These are phyloP conservation scores for Pythium sukuiense DNA, from an alignment of 352 stramenopile species.

Conservation along the genomic window DNA sequence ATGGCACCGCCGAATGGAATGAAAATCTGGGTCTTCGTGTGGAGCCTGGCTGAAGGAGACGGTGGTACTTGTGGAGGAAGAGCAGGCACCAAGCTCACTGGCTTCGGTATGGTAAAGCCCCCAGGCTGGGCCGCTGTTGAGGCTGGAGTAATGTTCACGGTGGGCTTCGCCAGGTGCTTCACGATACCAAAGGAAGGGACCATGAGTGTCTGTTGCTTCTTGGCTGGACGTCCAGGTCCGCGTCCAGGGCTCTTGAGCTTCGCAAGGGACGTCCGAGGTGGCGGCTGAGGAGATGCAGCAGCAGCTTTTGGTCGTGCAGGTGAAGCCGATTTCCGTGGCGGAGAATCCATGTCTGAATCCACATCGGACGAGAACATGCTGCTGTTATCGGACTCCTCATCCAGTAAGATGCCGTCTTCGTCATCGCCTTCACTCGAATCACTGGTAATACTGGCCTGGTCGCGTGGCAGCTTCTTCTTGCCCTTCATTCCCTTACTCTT, in stretches of 20 bases:
- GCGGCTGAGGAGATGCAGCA: neutral
- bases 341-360: constrained; percentile 19
- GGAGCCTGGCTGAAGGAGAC: neutral
- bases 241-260: constrained; percentile 20
- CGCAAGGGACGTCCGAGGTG: constrained; percentile 1
- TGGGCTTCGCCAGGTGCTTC: constrained; percentile 25
- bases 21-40: constrained; percentile 23
- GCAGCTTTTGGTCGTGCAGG: constrained; percentile 2
- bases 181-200: constrained; percentile 23
- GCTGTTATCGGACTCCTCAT: constrained; percentile 29
- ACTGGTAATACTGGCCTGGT: constrained; percentile 39
- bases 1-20: constrained; percentile 8
- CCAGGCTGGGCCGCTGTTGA: neutral
- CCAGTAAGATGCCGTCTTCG: constrained; percentile 23
- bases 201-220: constrained; percentile 29
- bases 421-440: constrained; percentile 29
- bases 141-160: neutral
- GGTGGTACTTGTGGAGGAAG: neutral
- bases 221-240: constrained; percentile 11
- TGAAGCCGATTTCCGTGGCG: constrained; percentile 4
- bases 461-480: constrained; percentile 28
- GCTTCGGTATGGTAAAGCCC: neutral
- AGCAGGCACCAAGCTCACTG: neutral
- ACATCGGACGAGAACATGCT: constrained; percentile 27
- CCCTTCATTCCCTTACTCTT: constrained; percentile 6